phyloP scores from a whole-genome alignment of 768 basidiomycete genomes.

The Pleurotus pulmonarius region DNA sequence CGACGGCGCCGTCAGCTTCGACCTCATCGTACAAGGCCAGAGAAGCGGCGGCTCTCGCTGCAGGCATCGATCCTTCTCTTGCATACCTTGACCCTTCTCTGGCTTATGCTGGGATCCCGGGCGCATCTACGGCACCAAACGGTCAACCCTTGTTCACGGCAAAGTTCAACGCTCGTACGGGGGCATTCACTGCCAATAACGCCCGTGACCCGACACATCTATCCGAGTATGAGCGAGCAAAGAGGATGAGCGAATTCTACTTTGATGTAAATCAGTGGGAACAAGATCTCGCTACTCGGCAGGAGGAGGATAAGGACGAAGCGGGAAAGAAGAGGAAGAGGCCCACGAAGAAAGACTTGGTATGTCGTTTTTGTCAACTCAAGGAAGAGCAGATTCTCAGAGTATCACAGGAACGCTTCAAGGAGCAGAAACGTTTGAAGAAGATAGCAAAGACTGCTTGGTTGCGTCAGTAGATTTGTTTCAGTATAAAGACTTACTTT shows the following conservation, averaged over 20 bases:
- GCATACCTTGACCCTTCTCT: conserved; percentile 79
- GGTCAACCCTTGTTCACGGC: conserved; percentile 52
- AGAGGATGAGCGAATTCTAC: conserved; percentile 85
- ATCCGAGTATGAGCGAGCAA: conserved; percentile 77
- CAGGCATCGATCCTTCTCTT: conserved; percentile 81
- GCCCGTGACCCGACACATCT: conserved; percentile 72
- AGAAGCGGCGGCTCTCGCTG: conserved; percentile 69
- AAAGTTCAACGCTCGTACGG: conserved; percentile 80
- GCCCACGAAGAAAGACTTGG: conserved; percentile 81
- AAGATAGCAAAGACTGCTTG: conserved; percentile 89
- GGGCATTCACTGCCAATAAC: conserved; percentile 63
- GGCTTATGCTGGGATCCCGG: conserved; percentile 30
- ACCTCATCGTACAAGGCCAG: conserved; percentile 42
- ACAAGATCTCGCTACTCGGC: conserved; percentile 44
- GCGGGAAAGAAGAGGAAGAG: conserved; percentile 72
- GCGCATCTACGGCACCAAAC: conserved; percentile 24
- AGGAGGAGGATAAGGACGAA: conserved; percentile 40
- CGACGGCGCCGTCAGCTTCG: conserved; percentile 21
- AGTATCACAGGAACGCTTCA: conserved; percentile 66
- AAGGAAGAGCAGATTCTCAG: too few relatives aligned
- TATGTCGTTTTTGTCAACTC: conserved; percentile 30
- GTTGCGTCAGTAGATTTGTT: conserved; percentile 42
- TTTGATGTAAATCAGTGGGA: conserved; percentile 86
- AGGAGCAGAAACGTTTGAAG: conserved; percentile 76
- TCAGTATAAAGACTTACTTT: too few relatives aligned